Percentiles rank a stretch among this genome's conserved stretches.
Conservation (phyloP, 495 filamentous ascomycete genomes). For the Penicillium samsonianum region DNA sequence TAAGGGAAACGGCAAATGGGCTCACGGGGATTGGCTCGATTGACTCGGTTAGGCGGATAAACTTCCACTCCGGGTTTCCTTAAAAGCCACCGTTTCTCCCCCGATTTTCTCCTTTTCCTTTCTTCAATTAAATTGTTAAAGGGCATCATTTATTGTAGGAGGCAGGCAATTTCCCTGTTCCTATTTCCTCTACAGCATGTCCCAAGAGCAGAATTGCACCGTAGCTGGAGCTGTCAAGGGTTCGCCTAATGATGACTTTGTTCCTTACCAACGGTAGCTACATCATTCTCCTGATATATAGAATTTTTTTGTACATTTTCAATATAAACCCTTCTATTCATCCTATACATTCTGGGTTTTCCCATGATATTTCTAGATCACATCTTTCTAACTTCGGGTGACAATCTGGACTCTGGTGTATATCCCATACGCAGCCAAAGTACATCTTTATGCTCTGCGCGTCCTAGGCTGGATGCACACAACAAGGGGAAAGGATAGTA, state of each 20-base stretch:
- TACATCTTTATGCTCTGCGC: not conserved
- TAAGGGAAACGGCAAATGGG: conserved; percentile 37
- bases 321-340: not conserved
- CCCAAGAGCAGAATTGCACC: conserved; percentile 60
- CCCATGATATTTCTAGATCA: not conserved
- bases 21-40: conserved; percentile 38
- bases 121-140: conserved; percentile 54
- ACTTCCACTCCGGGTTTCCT: conserved; percentile 22
- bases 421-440: not conserved
- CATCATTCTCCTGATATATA: conserved; percentile 33
- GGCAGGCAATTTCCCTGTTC: conserved; percentile 45
- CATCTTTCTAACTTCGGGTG: not conserved
- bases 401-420: not conserved
- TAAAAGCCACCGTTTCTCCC: conserved; percentile 21
- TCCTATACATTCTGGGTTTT: not conserved
- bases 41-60: conserved; percentile 38
- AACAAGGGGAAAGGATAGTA: not conserved
- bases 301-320: not conserved
- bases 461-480: not conserved
- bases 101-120: conserved; percentile 40
- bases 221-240: conserved; percentile 68
- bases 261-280: conserved; percentile 67
- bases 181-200: conserved; percentile 64
- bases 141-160: conserved; percentile 93
- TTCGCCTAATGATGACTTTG: conserved; percentile 50